phyloP scores from a whole-genome alignment of 257 asterid genomes.

The Buddleja alternifolia region DNA sequence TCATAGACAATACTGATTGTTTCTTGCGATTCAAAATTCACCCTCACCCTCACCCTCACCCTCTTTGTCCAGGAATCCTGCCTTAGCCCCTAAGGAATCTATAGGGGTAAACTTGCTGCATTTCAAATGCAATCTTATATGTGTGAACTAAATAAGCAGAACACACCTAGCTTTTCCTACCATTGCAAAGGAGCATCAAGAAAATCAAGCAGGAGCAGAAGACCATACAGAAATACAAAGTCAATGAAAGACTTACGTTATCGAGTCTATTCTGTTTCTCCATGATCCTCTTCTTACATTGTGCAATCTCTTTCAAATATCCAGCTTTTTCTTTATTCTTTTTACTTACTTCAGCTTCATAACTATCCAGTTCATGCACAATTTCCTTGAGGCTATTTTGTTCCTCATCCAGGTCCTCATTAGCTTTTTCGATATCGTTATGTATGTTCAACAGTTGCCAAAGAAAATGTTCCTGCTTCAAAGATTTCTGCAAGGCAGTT shows the following conservation, averaged over 20 bases:
- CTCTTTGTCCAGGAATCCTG: constrained; percentile 21
- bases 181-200: constrained; percentile 15
- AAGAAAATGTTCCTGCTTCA: constrained; percentile 84
- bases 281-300: constrained; percentile 68
- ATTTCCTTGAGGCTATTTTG: constrained; percentile 70
- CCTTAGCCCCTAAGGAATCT: constrained; percentile 7
- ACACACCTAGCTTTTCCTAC: constrained; percentile 4
- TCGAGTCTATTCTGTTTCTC: constrained; percentile 81
- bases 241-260: constrained; percentile 54
- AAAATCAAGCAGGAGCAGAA: constrained; percentile 4
- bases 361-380: constrained; percentile 74
- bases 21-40: too few species aligned
- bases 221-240: constrained; percentile 1
- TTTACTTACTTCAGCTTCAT: constrained; percentile 68
- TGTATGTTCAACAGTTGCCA: constrained; percentile 91
- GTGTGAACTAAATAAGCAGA: constrained; percentile 20
- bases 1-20: not conserved
- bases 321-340: constrained; percentile 81
- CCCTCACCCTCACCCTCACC: constrained; percentile 1
- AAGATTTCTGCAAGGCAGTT: constrained; percentile 65
- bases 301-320: constrained; percentile 77
- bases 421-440: constrained; percentile 72
- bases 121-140: constrained; percentile 18
- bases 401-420: constrained; percentile 83
- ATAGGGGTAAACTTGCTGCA: constrained; percentile 9